Evolutionary conservation across 768 basidiomycete genomes (phyloP).

Genomic region (Austroboletus festivus): DNA sequence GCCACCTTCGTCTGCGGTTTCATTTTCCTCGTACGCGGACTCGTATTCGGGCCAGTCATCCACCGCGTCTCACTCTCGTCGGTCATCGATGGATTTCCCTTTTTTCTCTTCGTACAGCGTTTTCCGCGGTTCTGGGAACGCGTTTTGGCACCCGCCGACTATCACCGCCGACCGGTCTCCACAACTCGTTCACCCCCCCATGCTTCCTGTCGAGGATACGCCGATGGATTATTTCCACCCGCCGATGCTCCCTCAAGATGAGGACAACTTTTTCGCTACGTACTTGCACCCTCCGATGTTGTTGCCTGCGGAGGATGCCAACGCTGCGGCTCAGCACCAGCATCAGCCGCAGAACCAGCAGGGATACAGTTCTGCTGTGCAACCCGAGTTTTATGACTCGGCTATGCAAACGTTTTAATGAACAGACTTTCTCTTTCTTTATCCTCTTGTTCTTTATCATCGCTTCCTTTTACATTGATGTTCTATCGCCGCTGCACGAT

Average conservation of each 20-base stretch:
- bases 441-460: constrained; percentile 1
- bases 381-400: constrained; percentile 34
- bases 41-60: constrained; percentile 59
- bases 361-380: constrained; percentile 14
- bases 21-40: constrained; percentile 59
- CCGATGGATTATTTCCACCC: constrained; percentile 74
- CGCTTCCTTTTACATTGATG: neutral
- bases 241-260: constrained; percentile 58
- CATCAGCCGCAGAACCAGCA: constrained; percentile 24
- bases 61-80: constrained; percentile 54
- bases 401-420: constrained; percentile 34
- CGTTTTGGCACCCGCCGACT: constrained; percentile 81
- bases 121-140: constrained; percentile 49
- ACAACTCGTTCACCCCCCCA: constrained; percentile 63
- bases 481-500: constrained; percentile 4
- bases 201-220: constrained; percentile 61
- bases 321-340: constrained; percentile 18
- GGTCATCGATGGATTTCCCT: constrained; percentile 62
- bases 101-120: constrained; percentile 56
- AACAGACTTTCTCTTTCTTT: neutral
- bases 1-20: constrained; percentile 59
- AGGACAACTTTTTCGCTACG: constrained; percentile 55
- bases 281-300: constrained; percentile 59
- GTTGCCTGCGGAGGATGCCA: constrained; percentile 38
- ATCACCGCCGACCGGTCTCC: constrained; percentile 57